Percentiles rank a stretch among this genome's conserved stretches.
Evolutionary conservation across 371 early-diverging fungal species (phyloP).

Genomic region (Synchytrium microbalum): DNA sequence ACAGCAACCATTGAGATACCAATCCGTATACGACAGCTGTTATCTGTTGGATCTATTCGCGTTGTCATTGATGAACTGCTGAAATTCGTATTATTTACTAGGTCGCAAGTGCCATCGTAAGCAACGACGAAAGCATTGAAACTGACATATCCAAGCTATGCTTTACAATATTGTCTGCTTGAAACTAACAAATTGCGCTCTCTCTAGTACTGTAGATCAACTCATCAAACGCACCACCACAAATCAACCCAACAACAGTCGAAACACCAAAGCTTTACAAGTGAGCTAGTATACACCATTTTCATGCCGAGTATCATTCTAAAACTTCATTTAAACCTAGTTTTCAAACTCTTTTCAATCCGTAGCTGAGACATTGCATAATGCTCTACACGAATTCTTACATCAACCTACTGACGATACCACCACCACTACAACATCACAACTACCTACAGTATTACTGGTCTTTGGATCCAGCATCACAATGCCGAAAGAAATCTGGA

Average conservation of each 20-base stretch:
- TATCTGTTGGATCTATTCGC: no score
- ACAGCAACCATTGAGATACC: no score
- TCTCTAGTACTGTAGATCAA: neutral
- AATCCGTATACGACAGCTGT: no score
- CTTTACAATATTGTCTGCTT: neutral
- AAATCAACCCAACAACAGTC: neutral
- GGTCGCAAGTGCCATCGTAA: neutral
- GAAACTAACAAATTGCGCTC: no score
- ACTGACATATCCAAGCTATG: neutral
- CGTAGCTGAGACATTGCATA: neutral
- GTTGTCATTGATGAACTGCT: neutral
- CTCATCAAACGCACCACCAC: neutral
- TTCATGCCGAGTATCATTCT: neutral
- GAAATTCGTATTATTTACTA: neutral
- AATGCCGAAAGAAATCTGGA: neutral
- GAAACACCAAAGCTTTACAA: neutral
- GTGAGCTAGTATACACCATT: neutral
- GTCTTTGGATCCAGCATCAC: neutral
- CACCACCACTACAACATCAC: neutral
- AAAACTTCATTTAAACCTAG: neutral
- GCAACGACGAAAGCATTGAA: neutral
- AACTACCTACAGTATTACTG: neutral
- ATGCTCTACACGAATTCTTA: neutral
- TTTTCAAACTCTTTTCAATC: neutral
- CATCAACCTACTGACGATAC: neutral